Conservation (phyloP, 441 rosid species). For the Croton setiger region DNA sequence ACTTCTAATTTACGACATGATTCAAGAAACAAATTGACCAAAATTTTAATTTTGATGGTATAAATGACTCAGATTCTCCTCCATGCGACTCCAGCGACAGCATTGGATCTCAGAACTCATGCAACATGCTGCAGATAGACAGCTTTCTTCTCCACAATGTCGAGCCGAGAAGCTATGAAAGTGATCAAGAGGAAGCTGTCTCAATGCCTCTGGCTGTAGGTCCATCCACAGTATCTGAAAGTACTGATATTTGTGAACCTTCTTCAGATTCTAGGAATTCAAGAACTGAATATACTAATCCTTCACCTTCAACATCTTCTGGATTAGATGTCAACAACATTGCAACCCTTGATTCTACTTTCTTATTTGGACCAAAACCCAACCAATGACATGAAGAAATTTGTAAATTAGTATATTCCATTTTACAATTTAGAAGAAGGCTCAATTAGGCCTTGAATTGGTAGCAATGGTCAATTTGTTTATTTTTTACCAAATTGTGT, state of each 20-base stretch:
- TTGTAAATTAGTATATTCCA: too few species aligned
- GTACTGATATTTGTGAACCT: slow-evolving; percentile 30
- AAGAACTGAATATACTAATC: slow-evolving; percentile 33
- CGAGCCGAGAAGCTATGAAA: slow-evolving; percentile 31
- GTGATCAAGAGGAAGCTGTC: slow-evolving; percentile 35
- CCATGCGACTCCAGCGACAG: slow-evolving; percentile 37
- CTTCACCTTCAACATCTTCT: slow-evolving; percentile 31
- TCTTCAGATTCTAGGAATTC: slow-evolving; percentile 33
- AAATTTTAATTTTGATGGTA: slow-evolving; percentile 40
- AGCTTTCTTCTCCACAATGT: slow-evolving; percentile 32
- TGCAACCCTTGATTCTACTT: slow-evolving; percentile 35
- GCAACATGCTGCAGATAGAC: slow-evolving; percentile 32
- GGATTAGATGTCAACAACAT: slow-evolving; percentile 32
- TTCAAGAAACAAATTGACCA: slow-evolving; percentile 22
- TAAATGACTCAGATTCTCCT: slow-evolving; percentile 49
- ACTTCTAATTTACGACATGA: too few species aligned
- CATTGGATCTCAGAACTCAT: slow-evolving; percentile 40
- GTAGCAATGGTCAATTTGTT: too few species aligned
- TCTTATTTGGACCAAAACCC: slow-evolving; percentile 5
- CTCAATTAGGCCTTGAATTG: too few species aligned
- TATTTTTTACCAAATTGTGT: too few species aligned
- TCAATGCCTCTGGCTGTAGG: slow-evolving; percentile 29
- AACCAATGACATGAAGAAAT: too few species aligned
- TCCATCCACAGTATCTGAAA: slow-evolving; percentile 33
- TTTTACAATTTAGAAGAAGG: too few species aligned